Evolutionary conservation across 2,329 filamentous ascomycete species (phyloP), one percentile per base, ranked within the genome.

Genomic region (Fusarium longipes): DNA sequence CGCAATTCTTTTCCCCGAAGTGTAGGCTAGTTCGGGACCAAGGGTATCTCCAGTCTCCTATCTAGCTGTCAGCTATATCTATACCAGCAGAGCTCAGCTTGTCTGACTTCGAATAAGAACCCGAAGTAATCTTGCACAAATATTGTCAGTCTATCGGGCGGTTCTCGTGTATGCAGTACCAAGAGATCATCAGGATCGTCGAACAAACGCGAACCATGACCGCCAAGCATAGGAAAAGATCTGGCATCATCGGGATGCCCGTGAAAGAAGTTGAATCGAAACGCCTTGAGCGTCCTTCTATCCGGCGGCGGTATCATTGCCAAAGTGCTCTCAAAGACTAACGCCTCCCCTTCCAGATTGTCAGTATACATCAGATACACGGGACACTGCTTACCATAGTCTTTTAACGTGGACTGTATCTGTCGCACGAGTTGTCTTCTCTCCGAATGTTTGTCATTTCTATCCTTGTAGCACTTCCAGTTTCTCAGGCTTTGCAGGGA

Each of bases 291-390:
- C 0, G 36, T 60, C 11, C 48, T 64, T 15, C 51, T 51, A 9
- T 61, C 61, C 2, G 61, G 57, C 5, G 57, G 61, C 0, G 57
- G 45, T 57, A 61, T 53, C 5, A 44, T 35, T 3, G 57, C 51
- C 14, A 64, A 29, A 0, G 61, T 64, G n/a, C 50, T 52, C 45
- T 64, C 61, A 3, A 64, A 61, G 0, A 64, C 22, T 15, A 61
- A 30, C 7, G 61, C 44, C 48, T 64, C 61, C 33, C 61, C 56
- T 64, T 4, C 10, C 12, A 10, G 6, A 14, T 1, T 7, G 30
- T 8, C 0, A 5, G 27, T 27, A 27, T 27, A 9, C 9, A 27
- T 27, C 11, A 9, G 11, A 8, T 10, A 10, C 11, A 27, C 27
- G 8, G 27, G 27, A 10, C 8, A 10, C 27, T 7, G 8, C 53